A percentile compares a stretch with the other conserved stretches of the same genome.
phyloP scores from a whole-genome alignment of 139 green algal species.

The Coelastrella sp. region DNA sequence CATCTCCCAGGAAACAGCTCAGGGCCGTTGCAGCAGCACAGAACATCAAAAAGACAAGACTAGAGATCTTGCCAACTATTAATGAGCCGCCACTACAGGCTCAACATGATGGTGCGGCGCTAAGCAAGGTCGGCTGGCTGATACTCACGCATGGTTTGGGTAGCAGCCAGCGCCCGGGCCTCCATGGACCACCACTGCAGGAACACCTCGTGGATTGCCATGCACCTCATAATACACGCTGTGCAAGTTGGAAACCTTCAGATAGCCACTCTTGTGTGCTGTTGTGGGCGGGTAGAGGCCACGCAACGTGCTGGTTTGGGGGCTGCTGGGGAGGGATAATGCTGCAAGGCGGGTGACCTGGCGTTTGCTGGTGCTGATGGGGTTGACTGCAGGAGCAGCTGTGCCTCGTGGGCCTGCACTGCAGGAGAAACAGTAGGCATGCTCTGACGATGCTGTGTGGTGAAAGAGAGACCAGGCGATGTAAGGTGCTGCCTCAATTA shows the following conservation, averaged over 20 bases:
- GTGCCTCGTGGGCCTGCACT: not conserved
- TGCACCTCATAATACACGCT: constrained; percentile 66
- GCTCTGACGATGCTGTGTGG: too few relatives aligned
- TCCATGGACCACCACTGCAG: constrained; percentile 75
- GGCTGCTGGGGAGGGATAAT: not conserved
- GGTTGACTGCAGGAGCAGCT: not conserved
- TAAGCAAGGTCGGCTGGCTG: constrained; percentile 39
- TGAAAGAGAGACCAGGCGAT: too few relatives aligned
- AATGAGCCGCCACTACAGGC: not conserved
- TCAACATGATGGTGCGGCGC: not conserved
- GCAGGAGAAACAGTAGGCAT: too few relatives aligned
- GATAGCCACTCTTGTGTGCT: constrained; percentile 16
- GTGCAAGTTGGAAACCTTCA: constrained; percentile 59
- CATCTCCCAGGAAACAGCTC: too few relatives aligned
- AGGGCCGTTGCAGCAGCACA: too few relatives aligned
- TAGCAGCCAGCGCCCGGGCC: constrained; percentile 78
- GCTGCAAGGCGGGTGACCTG: not conserved
- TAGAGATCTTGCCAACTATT: not conserved
- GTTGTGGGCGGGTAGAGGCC: constrained; percentile 28
- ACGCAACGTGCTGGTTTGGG: not conserved
- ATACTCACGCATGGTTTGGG: constrained; percentile 68
- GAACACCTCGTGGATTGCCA: constrained; percentile 59
- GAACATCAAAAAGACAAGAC: not conserved
- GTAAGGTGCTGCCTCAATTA: too few relatives aligned
- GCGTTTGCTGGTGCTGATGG: not conserved